Evolutionary conservation across 2,329 filamentous ascomycete genomes (phyloP), one percentile per base, ranked within the genome.

Genomic region (Corniculantispora saksenae): DNA sequence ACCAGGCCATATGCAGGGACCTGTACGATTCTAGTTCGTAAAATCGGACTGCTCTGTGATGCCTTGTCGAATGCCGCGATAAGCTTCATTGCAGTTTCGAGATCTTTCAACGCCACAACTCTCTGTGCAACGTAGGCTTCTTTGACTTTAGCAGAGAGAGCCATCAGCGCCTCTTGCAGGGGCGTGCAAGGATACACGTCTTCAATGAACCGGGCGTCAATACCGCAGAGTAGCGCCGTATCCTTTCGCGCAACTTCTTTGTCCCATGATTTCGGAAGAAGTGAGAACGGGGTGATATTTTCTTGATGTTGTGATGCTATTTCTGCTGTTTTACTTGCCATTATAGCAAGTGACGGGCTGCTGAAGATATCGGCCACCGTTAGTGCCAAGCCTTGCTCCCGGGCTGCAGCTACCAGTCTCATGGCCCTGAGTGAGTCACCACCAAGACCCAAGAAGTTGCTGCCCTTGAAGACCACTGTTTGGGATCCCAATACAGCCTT

Each of bases 171-270:
- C 69, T 85, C 83, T 66, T 87, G 84, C 1, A 85, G 74, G 0
- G 83, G 80, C 0, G 83, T 84, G 72, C 83, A 85, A 1, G 84
- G 84, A 62, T 85, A 87, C 0, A 84, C 72, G 65, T 87, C 84
- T 57, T 84, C 81, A 5, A 85, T 72, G 6, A 23, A 60, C 57
- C 1, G 71, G 67, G 8, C 72, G 64, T 73, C 71, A 12, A 82
- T 69, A 3, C 69, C 73, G 66, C 82, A 84, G 8, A 81, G 72
- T n/a, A 67, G 69, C 7, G 80, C 77, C 12, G 77, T 77, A 17
- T 82, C 79, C 0, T 66, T 62, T 19, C 74, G 71, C 2, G 80
- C 80, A 3, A 69, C 67, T 19, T 76, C 70, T 15, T 70, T 66
- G 0, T 71, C 67, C 77, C 80, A 81, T 8, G 71, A 69, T 2